Evolutionary conservation across 1,284 basidiomycete species (phyloP), one percentile per base, ranked within the genome.

Genomic region (Cronartium ribicola): DNA sequence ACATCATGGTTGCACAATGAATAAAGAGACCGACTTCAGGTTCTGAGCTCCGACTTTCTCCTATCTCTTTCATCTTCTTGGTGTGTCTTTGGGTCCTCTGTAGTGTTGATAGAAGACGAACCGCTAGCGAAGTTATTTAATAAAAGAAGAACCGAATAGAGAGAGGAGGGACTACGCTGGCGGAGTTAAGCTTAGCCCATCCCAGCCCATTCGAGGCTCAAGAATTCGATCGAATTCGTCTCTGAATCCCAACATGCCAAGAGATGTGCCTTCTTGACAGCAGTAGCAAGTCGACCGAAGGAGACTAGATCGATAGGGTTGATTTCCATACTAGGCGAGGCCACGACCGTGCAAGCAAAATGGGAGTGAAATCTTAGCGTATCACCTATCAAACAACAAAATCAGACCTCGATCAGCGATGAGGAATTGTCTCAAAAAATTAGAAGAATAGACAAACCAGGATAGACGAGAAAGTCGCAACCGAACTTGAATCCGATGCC

Each of bases 351-450:
- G 8, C 90, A 90, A 11, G 90, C 90, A 80, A 97, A 98, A 82
- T 99, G 96, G 1, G 94, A 95, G 79, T 99, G 96, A 81, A 96
- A 99, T 17, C 96, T 86, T 41, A 98, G 83, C 4, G 94, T 94
- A 80, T 99, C 96, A 67, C 94, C 94, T 94, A 46, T 20, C 8
- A 55, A 20, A 66, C 22, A 14, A 10, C 10, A 14, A 29, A 36
- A 4, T 40, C 60, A 36, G 44, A 29, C 37, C 39, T 59, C 65
- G 66, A 51, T 72, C 51, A 76, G 36, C 2, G 63, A 39, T 22
- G 10, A 46, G 10, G 13, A 10, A 11, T 8, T 36, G 7, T 8
- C 29, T 46, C 20, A 59, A 44, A 40, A 37, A 51, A 51, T 5
- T 6, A 11, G 5, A 8, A 6, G 17, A 14, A 10, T 51, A 51